Evolutionary conservation across 352 stramenopile species (phyloP).

Genomic region (Phytopythium aichiense): DNA sequence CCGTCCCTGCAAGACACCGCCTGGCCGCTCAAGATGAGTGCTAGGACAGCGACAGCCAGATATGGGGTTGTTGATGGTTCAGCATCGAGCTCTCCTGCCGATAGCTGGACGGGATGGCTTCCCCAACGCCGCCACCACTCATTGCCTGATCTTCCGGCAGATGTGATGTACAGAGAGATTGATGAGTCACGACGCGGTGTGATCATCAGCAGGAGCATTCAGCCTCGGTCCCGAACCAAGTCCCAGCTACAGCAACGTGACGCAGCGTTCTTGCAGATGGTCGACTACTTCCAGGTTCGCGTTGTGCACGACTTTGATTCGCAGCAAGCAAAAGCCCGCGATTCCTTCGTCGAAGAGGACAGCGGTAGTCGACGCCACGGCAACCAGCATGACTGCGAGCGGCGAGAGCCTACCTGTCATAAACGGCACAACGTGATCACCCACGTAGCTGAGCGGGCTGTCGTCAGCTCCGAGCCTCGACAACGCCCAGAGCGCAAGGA

Average conservation of each 20-base stretch:
- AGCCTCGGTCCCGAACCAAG: neutral
- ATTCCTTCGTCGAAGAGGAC: neutral
- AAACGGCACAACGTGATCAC: neutral
- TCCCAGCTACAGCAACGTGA: neutral
- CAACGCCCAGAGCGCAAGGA: neutral
- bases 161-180: neutral
- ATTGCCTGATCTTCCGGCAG: neutral
- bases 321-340: neutral
- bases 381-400: neutral
- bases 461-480: neutral
- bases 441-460: neutral
- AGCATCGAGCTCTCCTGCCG: neutral
- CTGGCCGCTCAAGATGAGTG: neutral
- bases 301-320: neutral
- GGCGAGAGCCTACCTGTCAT: neutral
- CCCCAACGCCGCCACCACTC: neutral
- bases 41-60: neutral
- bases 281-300: neutral
- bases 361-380: neutral
- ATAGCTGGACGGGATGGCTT: neutral
- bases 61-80: too few relatives aligned
- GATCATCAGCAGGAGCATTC: neutral
- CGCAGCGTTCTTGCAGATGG: neutral
- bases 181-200: neutral
- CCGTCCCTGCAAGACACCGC: neutral